Conservation (phyloP, 768 basidiomycete genomes). For the Trametes elegans region DNA sequence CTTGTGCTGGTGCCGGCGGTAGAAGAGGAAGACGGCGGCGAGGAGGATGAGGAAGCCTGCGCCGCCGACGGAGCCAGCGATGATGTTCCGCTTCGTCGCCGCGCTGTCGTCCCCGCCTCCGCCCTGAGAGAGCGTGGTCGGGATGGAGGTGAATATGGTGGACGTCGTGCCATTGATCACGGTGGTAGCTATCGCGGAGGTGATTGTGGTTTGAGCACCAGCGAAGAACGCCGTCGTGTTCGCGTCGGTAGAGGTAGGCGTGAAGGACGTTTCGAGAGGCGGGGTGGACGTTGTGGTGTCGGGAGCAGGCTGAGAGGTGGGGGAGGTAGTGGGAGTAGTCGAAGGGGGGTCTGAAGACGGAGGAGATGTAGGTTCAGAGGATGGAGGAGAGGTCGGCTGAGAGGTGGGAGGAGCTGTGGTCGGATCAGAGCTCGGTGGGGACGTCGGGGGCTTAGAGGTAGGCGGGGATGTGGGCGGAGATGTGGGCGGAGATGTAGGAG, state of each 20-base stretch:
- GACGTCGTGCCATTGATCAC: slow-evolving; percentile 15
- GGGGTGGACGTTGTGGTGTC: not conserved
- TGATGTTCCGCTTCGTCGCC: slow-evolving; percentile 25
- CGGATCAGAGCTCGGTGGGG: not conserved
- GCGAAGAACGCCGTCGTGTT: not conserved
- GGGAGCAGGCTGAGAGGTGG: not conserved
- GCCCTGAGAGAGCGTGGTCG: slow-evolving; percentile 21
- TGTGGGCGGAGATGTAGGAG: not conserved
- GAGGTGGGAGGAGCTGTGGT: not conserved
- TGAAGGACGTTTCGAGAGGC: not conserved
- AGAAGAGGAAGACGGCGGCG: slow-evolving; percentile 30
- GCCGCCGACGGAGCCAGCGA: slow-evolving; percentile 33
- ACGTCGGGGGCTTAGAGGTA: not conserved
- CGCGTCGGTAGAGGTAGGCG: not conserved
- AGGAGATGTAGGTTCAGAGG: not conserved
- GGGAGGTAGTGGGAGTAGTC: not conserved
- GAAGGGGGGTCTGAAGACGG: not conserved
- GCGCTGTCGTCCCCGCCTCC: not conserved
- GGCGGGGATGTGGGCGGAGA: not conserved
- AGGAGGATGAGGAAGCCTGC: slow-evolving; percentile 26
- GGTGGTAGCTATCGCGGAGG: slow-evolving; percentile 17
- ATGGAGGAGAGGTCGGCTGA: not conserved
- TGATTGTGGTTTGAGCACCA: slow-evolving; percentile 13
- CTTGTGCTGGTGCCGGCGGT: slow-evolving; percentile 28
- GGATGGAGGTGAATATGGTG: slow-evolving; percentile 23